A percentile compares a stretch with the other conserved stretches of the same genome.
Conservation (phyloP, 1,139 yeast species). For the Protomyces lactucae-debilis region DNA sequence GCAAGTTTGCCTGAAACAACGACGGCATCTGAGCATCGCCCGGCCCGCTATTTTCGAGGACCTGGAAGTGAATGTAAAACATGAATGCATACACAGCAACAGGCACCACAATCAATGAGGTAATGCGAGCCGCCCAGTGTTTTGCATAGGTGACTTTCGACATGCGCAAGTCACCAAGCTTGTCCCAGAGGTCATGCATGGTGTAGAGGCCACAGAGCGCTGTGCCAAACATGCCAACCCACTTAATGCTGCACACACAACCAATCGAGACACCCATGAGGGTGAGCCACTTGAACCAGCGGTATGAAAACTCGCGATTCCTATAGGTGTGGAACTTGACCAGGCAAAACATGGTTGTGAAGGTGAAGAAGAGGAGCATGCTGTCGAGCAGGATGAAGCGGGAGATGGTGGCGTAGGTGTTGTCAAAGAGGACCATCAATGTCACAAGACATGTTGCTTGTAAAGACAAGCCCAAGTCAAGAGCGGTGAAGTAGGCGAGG, state of each 20-base stretch:
- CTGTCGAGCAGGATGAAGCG: conserved; percentile 91
- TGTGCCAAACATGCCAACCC: conserved; percentile 92
- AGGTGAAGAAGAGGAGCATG: conserved; percentile 90
- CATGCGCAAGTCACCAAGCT: conserved; percentile 50
- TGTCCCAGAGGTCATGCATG: conserved; percentile 63
- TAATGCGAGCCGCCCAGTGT: conserved; percentile 73
- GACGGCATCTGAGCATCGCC: conserved; percentile 98
- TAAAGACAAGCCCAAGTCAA: conserved; percentile 73
- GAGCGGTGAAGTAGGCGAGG: conserved; percentile 84
- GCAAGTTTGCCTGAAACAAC: conserved; percentile 86
- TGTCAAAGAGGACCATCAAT: conserved; percentile 57
- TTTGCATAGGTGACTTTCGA: conserved; percentile 45
- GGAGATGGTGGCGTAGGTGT: conserved; percentile 81
- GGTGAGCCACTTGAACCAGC: conserved; percentile 93
- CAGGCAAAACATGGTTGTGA: conserved; percentile 71
- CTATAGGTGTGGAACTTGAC: conserved; percentile 74
- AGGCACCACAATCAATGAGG: conserved; percentile 70
- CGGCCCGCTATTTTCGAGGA: conserved; percentile 77
- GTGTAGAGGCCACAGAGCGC: conserved; percentile 81
- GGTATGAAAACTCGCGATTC: conserved; percentile 56
- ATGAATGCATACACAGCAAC: conserved; percentile 58
- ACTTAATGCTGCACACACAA: conserved; percentile 78
- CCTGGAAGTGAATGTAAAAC: conserved; percentile 73
- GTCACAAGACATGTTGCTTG: conserved; percentile 86
- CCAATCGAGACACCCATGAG: conserved; percentile 80